phyloP scores from a whole-genome alignment of 2,329 filamentous ascomycete genomes.

The Aureobasidium leucospermi region DNA sequence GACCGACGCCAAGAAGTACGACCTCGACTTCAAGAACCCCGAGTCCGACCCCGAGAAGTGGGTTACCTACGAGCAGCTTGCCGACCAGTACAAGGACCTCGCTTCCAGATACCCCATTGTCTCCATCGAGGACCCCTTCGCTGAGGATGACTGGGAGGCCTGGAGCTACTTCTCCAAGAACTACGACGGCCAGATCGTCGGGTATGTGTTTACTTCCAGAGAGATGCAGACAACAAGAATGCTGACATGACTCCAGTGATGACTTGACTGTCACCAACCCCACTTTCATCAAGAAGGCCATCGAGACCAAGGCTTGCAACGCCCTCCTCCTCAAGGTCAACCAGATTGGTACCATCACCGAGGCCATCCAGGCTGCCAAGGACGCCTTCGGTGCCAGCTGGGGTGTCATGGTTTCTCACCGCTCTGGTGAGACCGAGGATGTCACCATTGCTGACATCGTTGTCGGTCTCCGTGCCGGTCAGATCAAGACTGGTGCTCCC shows the following conservation, averaged over 20 bases:
- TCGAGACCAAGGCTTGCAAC: conserved; percentile 98
- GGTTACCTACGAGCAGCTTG: conserved; percentile 97
- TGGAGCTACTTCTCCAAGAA: conserved; percentile 99
- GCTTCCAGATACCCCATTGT: conserved; percentile 96
- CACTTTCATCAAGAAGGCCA: conserved; percentile 97
- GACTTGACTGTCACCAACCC: conserved; percentile 99
- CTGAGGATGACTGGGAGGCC: conserved; percentile 99
- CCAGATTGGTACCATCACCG: conserved; percentile 98
- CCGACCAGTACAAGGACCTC: conserved; percentile 80
- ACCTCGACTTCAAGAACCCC: conserved; percentile 99
- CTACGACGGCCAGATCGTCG: conserved; percentile 95
- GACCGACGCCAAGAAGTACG: conserved; percentile 92
- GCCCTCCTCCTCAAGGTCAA: conserved; percentile 98
- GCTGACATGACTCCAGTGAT: conserved; percentile 48
- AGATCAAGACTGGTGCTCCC: conserved; percentile 99
- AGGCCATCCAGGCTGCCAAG: conserved; percentile 98
- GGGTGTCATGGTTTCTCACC: conserved; percentile 99
- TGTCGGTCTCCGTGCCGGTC: conserved; percentile 89
- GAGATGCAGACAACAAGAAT: not conserved
- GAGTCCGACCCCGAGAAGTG: conserved; percentile 93
- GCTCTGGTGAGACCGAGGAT: conserved; percentile 98
- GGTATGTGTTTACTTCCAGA: conserved; percentile 30
- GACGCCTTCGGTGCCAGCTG: conserved; percentile 92
- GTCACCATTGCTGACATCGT: conserved; percentile 98
- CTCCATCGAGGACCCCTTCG: conserved; percentile 97